Conservation (phyloP, 1,139 yeast genomes). For the Suhomyces atakaporum region DNA sequence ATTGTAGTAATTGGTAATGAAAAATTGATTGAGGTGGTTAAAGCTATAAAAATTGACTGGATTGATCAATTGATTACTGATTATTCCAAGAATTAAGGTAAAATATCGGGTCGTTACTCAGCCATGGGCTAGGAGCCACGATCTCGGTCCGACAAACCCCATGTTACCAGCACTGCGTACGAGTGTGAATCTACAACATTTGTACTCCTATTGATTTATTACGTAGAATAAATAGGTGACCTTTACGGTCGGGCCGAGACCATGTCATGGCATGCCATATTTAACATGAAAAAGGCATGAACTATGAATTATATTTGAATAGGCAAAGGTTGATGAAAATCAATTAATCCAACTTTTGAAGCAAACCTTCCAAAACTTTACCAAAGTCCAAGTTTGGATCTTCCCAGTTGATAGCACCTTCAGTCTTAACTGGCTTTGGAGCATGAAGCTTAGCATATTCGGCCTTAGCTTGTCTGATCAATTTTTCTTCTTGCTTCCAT, state of each 20-base stretch:
- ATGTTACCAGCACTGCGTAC: no score
- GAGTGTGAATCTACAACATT: neutral
- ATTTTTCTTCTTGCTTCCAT: conserved; percentile 67
- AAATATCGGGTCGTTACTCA: no score
- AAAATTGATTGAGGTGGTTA: no score
- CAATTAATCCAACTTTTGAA: conserved; percentile 48
- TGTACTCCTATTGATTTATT: neutral
- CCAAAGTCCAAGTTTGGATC: conserved; percentile 90
- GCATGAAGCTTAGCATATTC: conserved; percentile 70
- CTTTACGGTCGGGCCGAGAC: no score
- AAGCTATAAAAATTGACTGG: no score
- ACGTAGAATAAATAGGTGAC: neutral
- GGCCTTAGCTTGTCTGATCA: conserved; percentile 85
- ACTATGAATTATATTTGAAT: no score
- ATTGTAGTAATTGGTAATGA: no score
- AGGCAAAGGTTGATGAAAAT: no score
- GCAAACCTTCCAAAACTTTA: conserved; percentile 45
- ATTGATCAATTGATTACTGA: no score
- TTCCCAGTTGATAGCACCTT: conserved; percentile 68
- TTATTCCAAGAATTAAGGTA: no score
- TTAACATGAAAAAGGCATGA: no score
- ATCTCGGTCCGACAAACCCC: neutral
- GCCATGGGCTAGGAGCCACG: neutral
- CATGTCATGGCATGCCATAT: conserved; percentile 2
- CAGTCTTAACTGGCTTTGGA: conserved; percentile 40